Evolutionary conservation across 108 stramenopile species (phyloP).

Genomic region (Skeletonema costatum): DNA sequence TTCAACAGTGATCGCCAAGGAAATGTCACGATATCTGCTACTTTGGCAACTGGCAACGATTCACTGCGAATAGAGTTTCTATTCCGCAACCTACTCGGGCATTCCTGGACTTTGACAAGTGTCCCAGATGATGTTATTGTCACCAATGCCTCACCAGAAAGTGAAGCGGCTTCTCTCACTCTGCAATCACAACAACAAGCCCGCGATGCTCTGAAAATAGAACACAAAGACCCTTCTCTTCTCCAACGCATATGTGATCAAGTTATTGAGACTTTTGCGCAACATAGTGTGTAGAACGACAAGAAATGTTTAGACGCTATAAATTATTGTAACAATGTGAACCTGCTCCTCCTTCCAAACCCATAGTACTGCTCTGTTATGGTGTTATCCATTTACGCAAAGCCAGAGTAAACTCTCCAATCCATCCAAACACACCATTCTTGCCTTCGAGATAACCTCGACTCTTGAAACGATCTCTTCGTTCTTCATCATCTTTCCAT

Average conservation of each 20-base stretch:
- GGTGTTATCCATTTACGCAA: not conserved
- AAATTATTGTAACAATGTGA: not conserved
- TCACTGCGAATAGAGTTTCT: slow-evolving; percentile 11
- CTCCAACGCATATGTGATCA: slow-evolving; percentile 5
- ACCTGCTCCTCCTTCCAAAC: not conserved
- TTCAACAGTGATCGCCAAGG: slow-evolving; percentile 11
- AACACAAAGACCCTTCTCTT: slow-evolving; percentile 3
- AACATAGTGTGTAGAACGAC: not conserved
- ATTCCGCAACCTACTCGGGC: slow-evolving; percentile 13
- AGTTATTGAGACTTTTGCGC: not conserved
- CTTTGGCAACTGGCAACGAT: not conserved
- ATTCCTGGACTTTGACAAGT: slow-evolving; percentile 23
- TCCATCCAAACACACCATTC: slow-evolving; percentile 6
- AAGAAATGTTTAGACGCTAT: not conserved
- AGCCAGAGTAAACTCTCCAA: not conserved
- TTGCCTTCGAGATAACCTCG: slow-evolving; percentile 19
- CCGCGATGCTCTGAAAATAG: not conserved
- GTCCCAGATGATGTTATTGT: slow-evolving; percentile 28
- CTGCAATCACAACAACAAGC: slow-evolving; percentile 3
- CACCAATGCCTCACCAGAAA: not conserved
- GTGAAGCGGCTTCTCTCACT: slow-evolving; percentile 6
- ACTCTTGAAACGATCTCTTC: not conserved
- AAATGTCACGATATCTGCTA: slow-evolving; percentile 10
- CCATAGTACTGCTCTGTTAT: not conserved
- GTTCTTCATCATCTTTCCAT: slow-evolving; percentile 5